These are phyloP conservation scores for Ceratobasidium sp. DNA, from an alignment of 1,284 basidiomycete genomes.

Conservation along the genomic window DNA sequence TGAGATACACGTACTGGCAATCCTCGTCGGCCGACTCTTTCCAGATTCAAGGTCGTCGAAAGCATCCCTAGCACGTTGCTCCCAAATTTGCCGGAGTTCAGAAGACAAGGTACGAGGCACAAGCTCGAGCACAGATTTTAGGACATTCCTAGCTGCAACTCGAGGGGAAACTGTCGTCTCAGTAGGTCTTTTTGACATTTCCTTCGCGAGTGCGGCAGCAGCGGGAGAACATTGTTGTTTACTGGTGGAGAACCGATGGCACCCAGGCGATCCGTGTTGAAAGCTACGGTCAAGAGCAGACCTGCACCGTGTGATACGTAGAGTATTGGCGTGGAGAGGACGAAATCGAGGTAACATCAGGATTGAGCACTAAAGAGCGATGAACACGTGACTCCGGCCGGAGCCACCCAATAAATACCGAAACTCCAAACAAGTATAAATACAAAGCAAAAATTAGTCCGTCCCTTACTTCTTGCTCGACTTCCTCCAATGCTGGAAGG, in stretches of 20 bases:
- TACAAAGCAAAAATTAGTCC: slow-evolving; percentile 18
- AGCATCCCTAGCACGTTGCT: slow-evolving; percentile 13
- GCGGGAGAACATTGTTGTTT: neutral
- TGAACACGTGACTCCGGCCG: slow-evolving; percentile 29
- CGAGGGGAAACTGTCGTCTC: slow-evolving; percentile 33
- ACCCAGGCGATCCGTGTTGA: neutral
- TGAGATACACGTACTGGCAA: slow-evolving; percentile 20
- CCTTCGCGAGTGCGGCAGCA: slow-evolving; percentile 20
- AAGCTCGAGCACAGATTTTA: slow-evolving; percentile 29
- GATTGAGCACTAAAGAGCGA: neutral
- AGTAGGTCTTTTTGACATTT: neutral
- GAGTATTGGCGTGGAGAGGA: neutral
- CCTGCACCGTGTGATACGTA: neutral
- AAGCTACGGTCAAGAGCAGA: neutral
- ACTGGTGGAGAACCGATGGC: neutral
- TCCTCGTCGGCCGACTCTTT: slow-evolving; percentile 25
- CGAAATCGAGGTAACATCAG: slow-evolving; percentile 20
- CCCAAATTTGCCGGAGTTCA: slow-evolving; percentile 19
- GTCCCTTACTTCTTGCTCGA: slow-evolving; percentile 30
- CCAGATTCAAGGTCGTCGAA: slow-evolving; percentile 41
- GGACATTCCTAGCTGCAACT: slow-evolving; percentile 33
- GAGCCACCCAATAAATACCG: slow-evolving; percentile 12
- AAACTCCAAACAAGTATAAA: slow-evolving; percentile 17
- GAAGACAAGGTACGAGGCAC: slow-evolving; percentile 24
- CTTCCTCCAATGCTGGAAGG: slow-evolving; percentile 42